Base-by-base conservation (phyloP, 2,329 filamentous ascomycete species). In the Malbranchea zuffiana region DNA sequence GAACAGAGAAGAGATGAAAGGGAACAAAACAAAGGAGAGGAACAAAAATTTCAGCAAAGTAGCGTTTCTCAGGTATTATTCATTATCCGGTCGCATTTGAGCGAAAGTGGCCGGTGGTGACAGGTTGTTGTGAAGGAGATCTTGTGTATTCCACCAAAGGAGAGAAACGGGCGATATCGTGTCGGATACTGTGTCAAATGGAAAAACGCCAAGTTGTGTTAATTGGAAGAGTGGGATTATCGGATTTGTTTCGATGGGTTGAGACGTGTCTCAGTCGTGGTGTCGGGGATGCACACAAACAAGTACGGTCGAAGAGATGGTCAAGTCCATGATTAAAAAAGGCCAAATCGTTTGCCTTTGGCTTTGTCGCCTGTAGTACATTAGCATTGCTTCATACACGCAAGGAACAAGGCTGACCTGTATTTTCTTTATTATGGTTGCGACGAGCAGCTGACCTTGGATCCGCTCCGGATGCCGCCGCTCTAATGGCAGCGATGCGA, bases 401-500 rank as follows among this genome's bases (percentile, higher is more conserved):
- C n/a, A 30, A 29, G 12, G 13, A 35, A 19, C 16, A 12, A 49
- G 50, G 23, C 49, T 52, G 37, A 45, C 46, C 21, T 16, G 23
- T 31, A 18, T 42, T 46, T 37, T 20, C 36, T n/a, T n/a, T n/a
- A n/a, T n/a, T n/a, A 33, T 38, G 43, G 34, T 46, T 4, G n/a
- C 41, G 37, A 20, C 35, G 30, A 16, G 41, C 41, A 6, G 37
- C 41, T 10, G 37, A 40, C 29, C 32, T 48, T 19, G 59, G 58
- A 40, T 57, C 55, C 3, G 51, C 65, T 3, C 74, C 75, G 3
- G 72, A 71, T 4, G 87, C 82, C 7, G 90, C 88, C 6, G 82
- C 81, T 43, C 82, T 75, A 43, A 98, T 98, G 26, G 86, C 83
- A 13, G 81, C 77, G 36, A 98, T 69, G 17, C 90, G 75, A 52